Base-by-base conservation (phyloP, 176 grass and related monocot species). In the Lolium multiflorum region DNA sequence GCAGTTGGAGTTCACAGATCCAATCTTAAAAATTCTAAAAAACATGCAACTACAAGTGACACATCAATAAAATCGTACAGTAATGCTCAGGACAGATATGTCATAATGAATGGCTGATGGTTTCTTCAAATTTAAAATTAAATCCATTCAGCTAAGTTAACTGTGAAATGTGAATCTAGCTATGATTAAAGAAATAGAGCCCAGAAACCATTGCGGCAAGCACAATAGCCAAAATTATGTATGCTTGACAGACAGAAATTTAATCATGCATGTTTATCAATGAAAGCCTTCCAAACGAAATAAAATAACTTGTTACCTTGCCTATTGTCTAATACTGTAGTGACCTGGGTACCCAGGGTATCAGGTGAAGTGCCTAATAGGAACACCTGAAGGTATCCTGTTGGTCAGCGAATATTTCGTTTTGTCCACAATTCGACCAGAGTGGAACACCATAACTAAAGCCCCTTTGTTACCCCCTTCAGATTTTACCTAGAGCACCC, bases 391-490 rank as follows among this genome's bases (percentile, higher is more conserved):
- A 71, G 94, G 87, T 66, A 97, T 81, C 66, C 87, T 86, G 67
- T 62, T 83, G 91, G 91, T 1, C 2, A 93, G 55, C 50, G 80
- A 74, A 84, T 93, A 97, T 63, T 89, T 93, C 43, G 46, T 93
- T 60, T 63, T 74, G 91, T 92, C 91, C 91, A 91, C 17, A 93
- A 6, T 59, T 4, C 52, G 61, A 94, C 88, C 85, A 94, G 51
- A 94, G 17, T 59, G 87, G 89, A 76, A 97, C 91, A 9, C 94
- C 94, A 79, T 93, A 97, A 13, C 14, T 84, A 31, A 97, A 92
- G 55, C 89, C 83, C 82, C 91, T 93, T 83, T 90, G 22, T 84
- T 89, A 93, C 15, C 2, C 28, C 28, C 24, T 93, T 83, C 74
- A 75, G 73, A 50, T 82, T 41, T 17, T 37, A 59, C 11, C 1